Percentiles rank a stretch among this genome's conserved stretches.
These are phyloP conservation scores for Glycine tomentella DNA, from an alignment of 306 rosid species.

Conservation along the genomic window DNA sequence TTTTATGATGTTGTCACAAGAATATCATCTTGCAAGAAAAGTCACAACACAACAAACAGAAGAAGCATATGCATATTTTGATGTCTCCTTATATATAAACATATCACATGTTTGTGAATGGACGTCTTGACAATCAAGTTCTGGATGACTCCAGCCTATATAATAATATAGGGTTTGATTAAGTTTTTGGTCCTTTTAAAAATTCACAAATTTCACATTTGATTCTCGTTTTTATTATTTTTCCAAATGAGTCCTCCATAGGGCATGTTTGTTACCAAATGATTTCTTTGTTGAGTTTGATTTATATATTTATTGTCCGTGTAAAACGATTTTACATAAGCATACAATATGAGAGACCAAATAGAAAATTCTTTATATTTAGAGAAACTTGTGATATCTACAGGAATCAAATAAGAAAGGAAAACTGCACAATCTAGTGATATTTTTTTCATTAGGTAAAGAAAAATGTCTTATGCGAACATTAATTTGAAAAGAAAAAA, in stretches of 20 bases:
- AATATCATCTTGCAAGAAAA: slow-evolving; percentile 38
- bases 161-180: neutral
- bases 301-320: neutral
- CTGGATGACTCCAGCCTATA: slow-evolving; percentile 24
- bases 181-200: neutral
- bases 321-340: neutral
- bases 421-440: neutral
- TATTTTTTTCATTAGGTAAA: slow-evolving; percentile 8
- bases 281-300: neutral
- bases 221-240: neutral
- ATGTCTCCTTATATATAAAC: slow-evolving; percentile 44
- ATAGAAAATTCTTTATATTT: slow-evolving; percentile 2
- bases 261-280: neutral
- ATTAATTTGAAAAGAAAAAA: neutral
- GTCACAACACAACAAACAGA: slow-evolving; percentile 39
- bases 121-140: slow-evolving; percentile 32
- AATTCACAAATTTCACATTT: neutral
- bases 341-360: neutral
- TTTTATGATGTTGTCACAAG: neutral
- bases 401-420: neutral
- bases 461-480: neutral
- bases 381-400: neutral
- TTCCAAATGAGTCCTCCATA: neutral
- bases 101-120: slow-evolving; percentile 33
- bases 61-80: slow-evolving; percentile 38